Conservation (phyloP, 306 rosid genomes). For the Morella rubra region DNA sequence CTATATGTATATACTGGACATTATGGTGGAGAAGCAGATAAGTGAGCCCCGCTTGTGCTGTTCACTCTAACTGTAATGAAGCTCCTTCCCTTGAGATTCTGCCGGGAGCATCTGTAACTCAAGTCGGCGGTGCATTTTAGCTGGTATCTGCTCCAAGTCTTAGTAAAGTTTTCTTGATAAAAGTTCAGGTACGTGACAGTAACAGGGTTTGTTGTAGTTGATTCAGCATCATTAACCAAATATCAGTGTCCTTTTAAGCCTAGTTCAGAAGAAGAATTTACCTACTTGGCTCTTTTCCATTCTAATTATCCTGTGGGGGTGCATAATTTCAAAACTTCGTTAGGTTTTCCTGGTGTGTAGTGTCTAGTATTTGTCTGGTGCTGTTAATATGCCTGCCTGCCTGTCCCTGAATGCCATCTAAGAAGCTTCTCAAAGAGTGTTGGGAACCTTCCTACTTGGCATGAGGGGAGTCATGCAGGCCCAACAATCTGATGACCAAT, state of each 20-base stretch:
- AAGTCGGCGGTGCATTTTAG: not conserved
- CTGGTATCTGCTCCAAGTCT: not conserved
- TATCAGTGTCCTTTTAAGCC: not conserved
- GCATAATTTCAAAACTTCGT: not conserved
- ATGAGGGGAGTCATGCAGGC: conserved; percentile 24
- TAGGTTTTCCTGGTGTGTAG: not conserved
- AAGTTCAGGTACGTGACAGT: not conserved
- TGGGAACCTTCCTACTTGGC: conserved; percentile 63
- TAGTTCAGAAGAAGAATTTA: not conserved
- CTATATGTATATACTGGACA: not conserved
- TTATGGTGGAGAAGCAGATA: not conserved
- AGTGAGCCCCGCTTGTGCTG: not conserved
- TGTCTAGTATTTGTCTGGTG: not conserved
- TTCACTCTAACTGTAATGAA: not conserved
- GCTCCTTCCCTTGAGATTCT: not conserved
- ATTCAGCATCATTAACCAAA: not conserved
- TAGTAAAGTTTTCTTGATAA: not conserved
- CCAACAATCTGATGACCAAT: conserved; percentile 41
- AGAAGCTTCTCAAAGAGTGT: not conserved
- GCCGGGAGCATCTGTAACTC: not conserved
- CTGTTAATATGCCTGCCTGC: conserved; percentile 9
- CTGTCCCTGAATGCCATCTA: conserved; percentile 93
- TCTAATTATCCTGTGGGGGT: not conserved
- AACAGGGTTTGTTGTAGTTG: not conserved
- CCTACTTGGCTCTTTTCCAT: not conserved